Base-by-base conservation (phyloP, 2,329 filamentous ascomycete species). In the Aphanoascus verrucosus region DNA sequence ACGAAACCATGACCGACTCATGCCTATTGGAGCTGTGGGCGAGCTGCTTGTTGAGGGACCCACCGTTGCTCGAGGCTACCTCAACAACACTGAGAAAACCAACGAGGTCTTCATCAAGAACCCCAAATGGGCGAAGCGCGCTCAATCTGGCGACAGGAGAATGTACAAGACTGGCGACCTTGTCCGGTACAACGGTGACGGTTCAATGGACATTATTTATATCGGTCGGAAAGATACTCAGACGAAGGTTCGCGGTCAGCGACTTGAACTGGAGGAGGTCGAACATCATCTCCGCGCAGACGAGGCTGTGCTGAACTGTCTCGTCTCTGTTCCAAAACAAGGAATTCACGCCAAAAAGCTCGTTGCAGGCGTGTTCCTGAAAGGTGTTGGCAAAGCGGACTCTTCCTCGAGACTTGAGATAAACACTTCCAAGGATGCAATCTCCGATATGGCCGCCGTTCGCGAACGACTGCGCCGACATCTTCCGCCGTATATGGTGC, bases 11-110 rank as follows among this genome's bases (percentile, higher is more conserved):
- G 49, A 68, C 43, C 51, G 59, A 15, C 63, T 73, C 14, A 59
- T 61, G 2, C 68, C 71, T 1, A 54, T 71, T 8, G 70, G 71
- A 4, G 66, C 65, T 1, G 60, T 71, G 8, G 72, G 71, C 7
- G 72, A 74, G 53, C 60, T 74, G 0, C 40, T 72, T 2, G 58
- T 74, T 1, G 69, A 73, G 56, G 71, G 72, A 0, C 61, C 64
- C 1, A 60, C 60, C 2, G 52, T 67, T 5, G 61, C 56, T 1
- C 54, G 59, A 42, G 62, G 62, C 1, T 69, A 69, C 50, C 52
- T 66, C 15, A 59, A 61, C 9, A 55, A 64, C n/a, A 41, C 56
- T 0, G 57, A 59, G 14, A 60, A 58, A 48, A 67, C 64, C 1
- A 44, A 55, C 7, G 49, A 49, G 5, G 56, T 53, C 1, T 67